Conservation (phyloP, 306 rosid genomes). For the Prosopis cineraria region DNA sequence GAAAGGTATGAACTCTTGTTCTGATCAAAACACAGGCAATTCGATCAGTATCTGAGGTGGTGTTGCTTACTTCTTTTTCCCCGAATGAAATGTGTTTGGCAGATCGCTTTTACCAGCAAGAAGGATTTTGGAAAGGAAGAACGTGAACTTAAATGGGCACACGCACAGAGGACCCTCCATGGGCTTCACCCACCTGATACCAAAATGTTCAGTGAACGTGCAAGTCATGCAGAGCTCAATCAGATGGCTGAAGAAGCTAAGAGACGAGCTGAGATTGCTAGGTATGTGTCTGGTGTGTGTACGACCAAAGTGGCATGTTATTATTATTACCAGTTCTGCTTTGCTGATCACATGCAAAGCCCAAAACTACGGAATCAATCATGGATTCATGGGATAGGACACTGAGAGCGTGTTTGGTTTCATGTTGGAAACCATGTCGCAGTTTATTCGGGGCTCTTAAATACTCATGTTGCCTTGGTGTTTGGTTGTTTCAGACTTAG, state of each 20-base stretch:
- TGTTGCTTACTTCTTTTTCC: background rate
- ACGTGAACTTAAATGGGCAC: conserved; percentile 86
- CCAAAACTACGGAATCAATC: background rate
- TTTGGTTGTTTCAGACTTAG: conserved; percentile 55
- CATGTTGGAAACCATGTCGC: too few species aligned
- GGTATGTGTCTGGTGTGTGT: conserved; percentile 47
- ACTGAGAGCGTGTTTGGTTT: background rate
- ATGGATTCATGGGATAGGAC: background rate
- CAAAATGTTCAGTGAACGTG: conserved; percentile 60
- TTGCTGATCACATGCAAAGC: background rate
- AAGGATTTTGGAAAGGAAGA: conserved; percentile 82
- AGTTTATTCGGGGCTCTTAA: too few species aligned
- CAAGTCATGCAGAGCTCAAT: conserved; percentile 58
- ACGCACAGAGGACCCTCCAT: conserved; percentile 81
- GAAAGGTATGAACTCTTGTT: conserved; percentile 53
- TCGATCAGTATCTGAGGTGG: background rate
- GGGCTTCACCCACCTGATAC: conserved; percentile 83
- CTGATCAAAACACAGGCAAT: background rate
- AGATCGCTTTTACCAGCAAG: conserved; percentile 84
- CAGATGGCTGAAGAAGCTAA: conserved; percentile 90
- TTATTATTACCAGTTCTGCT: background rate
- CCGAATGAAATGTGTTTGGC: conserved; percentile 25
- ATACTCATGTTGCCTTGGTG: background rate
- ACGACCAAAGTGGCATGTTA: background rate
- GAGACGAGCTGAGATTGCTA: conserved; percentile 83